Percentiles rank a stretch among this genome's conserved stretches.
Conservation (phyloP, 2,329 filamentous ascomycete genomes). For the Elsinoe perseae region DNA sequence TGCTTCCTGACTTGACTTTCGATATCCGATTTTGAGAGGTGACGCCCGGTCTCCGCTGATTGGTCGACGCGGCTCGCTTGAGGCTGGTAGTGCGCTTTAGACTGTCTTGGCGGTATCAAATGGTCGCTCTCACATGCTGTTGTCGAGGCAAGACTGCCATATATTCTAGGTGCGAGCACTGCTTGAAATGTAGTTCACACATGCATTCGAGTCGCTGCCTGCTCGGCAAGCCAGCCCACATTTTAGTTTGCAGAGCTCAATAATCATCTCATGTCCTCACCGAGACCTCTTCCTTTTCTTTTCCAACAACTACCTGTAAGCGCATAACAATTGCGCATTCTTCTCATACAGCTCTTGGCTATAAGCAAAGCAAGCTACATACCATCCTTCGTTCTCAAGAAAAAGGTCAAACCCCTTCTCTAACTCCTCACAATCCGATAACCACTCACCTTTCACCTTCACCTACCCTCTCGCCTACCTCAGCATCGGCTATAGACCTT, state of each 20-base stretch:
- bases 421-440: neutral
- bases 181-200: neutral
- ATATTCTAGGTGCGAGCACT: neutral
- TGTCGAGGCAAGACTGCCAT: neutral
- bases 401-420: neutral
- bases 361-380: neutral
- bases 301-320: neutral
- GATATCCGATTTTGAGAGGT: neutral
- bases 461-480: neutral
- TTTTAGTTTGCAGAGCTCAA: neutral
- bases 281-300: neutral
- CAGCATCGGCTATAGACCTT: neutral
- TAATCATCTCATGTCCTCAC: neutral
- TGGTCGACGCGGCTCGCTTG: neutral
- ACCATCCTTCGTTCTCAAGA: neutral
- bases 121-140: conserved; percentile 2
- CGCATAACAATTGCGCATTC: neutral
- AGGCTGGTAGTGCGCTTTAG: neutral
- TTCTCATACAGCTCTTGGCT: neutral
- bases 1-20: neutral
- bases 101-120: conserved; percentile 9
- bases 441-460: neutral
- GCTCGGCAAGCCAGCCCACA: neutral
- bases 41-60: neutral
- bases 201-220: neutral